Evolutionary conservation across 306 rosid genomes (phyloP).

Genomic region (Vicia faba): DNA sequence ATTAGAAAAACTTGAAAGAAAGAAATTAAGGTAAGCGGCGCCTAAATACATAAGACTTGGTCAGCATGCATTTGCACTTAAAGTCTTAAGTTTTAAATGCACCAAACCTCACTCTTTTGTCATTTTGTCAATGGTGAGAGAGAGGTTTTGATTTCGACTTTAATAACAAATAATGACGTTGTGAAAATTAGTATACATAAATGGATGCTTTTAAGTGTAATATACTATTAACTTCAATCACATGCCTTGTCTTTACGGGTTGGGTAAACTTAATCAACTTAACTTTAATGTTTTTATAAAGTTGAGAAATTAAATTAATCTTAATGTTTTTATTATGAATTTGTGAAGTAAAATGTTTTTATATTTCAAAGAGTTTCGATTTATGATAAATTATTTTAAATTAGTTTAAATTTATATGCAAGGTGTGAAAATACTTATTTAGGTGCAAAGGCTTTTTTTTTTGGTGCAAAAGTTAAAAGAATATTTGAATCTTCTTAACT

Average conservation of each 20-base stretch:
- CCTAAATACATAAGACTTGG: neutral
- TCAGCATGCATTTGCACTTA: neutral
- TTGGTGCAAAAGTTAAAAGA: neutral
- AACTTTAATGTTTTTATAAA: no score
- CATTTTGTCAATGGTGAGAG: neutral
- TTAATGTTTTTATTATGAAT: neutral
- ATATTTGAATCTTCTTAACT: neutral
- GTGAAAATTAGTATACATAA: neutral
- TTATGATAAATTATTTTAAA: neutral
- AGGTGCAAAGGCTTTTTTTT: neutral
- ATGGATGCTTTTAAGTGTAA: slow-evolving; percentile 4
- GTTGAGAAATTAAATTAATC: no score
- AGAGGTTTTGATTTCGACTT: neutral
- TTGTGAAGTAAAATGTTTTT: neutral
- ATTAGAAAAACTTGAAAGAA: no score
- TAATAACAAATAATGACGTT: neutral
- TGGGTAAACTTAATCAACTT: neutral
- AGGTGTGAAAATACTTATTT: neutral
- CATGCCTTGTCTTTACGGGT: neutral
- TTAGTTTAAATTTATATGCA: neutral
- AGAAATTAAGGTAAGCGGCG: no score
- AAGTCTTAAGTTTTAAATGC: slow-evolving; percentile 5
- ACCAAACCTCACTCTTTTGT: neutral
- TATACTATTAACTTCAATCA: neutral
- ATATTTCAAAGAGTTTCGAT: neutral